Base-by-base conservation (phyloP, 495 filamentous ascomycete genomes). In the Parathielavia hyrcaniae region DNA sequence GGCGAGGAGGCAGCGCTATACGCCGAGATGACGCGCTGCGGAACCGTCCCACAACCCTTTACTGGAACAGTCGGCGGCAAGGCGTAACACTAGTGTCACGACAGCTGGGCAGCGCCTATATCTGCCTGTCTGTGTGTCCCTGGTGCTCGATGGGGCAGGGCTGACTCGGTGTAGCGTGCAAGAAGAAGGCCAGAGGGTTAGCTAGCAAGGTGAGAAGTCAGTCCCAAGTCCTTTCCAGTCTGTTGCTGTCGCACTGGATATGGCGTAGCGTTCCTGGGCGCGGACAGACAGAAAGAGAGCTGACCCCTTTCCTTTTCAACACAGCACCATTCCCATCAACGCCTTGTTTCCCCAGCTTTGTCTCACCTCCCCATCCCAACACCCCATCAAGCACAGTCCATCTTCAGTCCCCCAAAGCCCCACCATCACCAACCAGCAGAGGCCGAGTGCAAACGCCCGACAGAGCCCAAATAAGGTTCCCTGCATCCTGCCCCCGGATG, bases 391-490 rank as follows among this genome's bases (percentile, higher is more conserved):
- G 26, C 7, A 35, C 52, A 22, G 16, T 13, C 19, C 26, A 2
- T 2, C 16, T 10, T 17, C 43, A 3, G 5, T 22, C 48, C 10
- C 38, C 39, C 9, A 30, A n/a, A n/a, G n/a, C n/a, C 39, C 38
- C 36, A 6, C 47, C 8, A 1, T 7, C 32, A 11, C 13, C 52
- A 54, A 45, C 40, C 26, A 20, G 36, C 35, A 32, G 19, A 16
- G 14, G 10, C 30, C 30, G 19, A 17, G 35, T 52, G 59, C 59
- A 61, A 61, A 61, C 59, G 59, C 30, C 41, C 59, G 13, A 4
- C 35, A 23, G 13, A 39, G 53, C 53, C 54, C 53, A 52, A 61
- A 61, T 61, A 61, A 61, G 59, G 59, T 61, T 61, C 23, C 48
- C 36, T 57, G 47, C 49, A 43, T 48, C 44, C 30, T 17, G 38